Conservation (phyloP, 176 grass and related monocot species). For the Triticum timopheevii region DNA sequence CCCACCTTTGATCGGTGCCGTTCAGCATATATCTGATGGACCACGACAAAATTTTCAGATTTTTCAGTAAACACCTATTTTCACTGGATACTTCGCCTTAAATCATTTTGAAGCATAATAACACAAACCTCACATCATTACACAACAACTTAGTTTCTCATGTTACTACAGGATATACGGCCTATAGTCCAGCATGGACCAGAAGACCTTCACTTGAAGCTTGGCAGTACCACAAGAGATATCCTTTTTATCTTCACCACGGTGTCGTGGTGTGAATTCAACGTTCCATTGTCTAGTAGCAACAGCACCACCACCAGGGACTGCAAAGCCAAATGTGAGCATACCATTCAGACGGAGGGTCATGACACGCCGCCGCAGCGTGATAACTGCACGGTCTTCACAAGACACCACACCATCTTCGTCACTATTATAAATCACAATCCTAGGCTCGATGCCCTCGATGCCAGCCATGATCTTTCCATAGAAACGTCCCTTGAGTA, state of each 20-base stretch:
- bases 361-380: background rate
- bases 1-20: too few species aligned
- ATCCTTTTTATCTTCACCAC: background rate
- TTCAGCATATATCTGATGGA: too few species aligned
- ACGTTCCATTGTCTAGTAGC: background rate
- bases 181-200: background rate
- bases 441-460: background rate
- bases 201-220: background rate
- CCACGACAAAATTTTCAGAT: too few species aligned
- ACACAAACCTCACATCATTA: too few species aligned
- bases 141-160: too few species aligned
- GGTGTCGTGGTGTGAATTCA: background rate
- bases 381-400: background rate
- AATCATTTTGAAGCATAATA: too few species aligned
- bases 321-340: background rate
- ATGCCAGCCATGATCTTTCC: background rate
- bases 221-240: background rate
- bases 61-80: too few species aligned
- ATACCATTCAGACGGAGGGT: background rate
- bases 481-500: background rate
- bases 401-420: background rate
- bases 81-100: too few species aligned
- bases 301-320: background rate
- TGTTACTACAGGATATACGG: too few species aligned
- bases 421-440: background rate